Evolutionary conservation across 164 flowering plant genomes (phyloP).

Genomic region (Chimonanthus praecox): DNA sequence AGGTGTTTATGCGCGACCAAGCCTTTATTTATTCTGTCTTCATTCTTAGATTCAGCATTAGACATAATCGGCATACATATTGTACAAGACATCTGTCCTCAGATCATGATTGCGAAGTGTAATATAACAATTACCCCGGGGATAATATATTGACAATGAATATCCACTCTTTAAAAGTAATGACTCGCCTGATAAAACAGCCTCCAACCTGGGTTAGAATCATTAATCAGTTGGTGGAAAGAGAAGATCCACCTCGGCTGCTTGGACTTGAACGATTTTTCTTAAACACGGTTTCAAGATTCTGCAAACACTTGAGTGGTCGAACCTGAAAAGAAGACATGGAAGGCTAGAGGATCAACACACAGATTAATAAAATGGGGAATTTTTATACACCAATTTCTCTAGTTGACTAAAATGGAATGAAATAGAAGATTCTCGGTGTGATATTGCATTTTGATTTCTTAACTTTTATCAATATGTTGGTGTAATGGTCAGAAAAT

Average conservation of each 20-base stretch:
- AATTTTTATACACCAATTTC: too few species aligned
- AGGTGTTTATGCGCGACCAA: too few species aligned
- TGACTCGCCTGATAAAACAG: background rate
- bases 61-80: background rate
- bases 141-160: background rate
- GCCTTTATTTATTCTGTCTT: too few species aligned
- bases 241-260: constrained; percentile 21
- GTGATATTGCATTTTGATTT: too few species aligned
- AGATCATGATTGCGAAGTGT: background rate
- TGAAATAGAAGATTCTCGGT: too few species aligned
- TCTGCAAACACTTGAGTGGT: constrained; percentile 62
- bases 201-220: background rate
- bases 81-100: background rate
- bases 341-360: background rate
- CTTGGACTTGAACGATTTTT: constrained; percentile 42
- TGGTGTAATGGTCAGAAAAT: too few species aligned
- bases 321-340: constrained; percentile 39
- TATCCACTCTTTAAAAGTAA: background rate
- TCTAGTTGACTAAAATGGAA: too few species aligned
- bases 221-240: constrained; percentile 1
- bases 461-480: too few species aligned
- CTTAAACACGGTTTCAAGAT: constrained; percentile 49
- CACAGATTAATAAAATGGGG: background rate
- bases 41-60: too few species aligned
- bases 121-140: background rate